A percentile compares a stretch with the other conserved stretches of the same genome.
phyloP scores from a whole-genome alignment of 176 grass and related monocot genomes.

The Dactylis glomerata region DNA sequence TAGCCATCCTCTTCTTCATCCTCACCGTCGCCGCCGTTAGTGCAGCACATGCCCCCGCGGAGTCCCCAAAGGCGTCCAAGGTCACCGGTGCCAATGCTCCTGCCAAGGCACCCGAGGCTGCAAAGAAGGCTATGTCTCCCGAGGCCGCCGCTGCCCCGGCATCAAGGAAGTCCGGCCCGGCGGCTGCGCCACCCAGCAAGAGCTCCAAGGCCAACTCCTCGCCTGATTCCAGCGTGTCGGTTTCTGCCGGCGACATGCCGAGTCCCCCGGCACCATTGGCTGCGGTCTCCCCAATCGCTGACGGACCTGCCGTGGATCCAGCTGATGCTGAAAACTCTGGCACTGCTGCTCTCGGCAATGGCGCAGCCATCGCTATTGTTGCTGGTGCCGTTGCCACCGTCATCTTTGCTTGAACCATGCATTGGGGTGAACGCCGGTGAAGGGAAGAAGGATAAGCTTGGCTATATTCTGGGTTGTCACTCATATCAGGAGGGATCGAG shows the following conservation, averaged over 20 bases:
- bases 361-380: background rate
- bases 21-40: constrained; percentile 14
- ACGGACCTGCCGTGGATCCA: constrained; percentile 24
- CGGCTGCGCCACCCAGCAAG: background rate
- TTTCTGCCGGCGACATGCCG: background rate
- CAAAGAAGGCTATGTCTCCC: constrained; percentile 13
- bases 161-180: constrained; percentile 11
- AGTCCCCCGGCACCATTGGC: background rate
- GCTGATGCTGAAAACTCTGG: constrained; percentile 33
- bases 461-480: background rate
- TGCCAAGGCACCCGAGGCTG: constrained; percentile 28
- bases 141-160: background rate
- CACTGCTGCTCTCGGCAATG: background rate
- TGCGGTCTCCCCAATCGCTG: background rate
- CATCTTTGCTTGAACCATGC: constrained; percentile 18
- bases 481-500: background rate
- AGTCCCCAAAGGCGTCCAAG: constrained; percentile 34
- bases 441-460: background rate
- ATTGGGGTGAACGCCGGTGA: background rate
- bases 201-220: background rate
- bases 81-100: background rate
- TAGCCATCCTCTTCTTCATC: constrained; percentile 41
- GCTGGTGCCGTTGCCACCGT: background rate
- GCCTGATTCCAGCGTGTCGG: background rate
- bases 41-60: constrained; percentile 21